Evolutionary conservation across 2,329 filamentous ascomycete genomes (phyloP).

Genomic region (Cryphonectria japonica): DNA sequence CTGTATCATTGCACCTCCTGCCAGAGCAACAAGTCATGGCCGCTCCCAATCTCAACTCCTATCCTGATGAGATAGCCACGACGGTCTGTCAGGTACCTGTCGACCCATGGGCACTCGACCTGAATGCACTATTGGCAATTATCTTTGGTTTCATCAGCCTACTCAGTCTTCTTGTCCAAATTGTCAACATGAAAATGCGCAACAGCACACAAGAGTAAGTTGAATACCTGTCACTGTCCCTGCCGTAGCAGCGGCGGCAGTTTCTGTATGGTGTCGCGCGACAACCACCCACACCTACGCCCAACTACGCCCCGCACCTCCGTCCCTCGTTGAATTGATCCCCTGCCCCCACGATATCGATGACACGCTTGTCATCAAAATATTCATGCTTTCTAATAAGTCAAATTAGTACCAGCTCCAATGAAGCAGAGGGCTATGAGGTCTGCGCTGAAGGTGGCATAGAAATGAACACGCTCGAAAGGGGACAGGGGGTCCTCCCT

Average conservation of each 20-base stretch:
- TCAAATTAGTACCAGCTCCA: background rate
- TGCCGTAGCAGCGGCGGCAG: background rate
- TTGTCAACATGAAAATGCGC: background rate
- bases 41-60: background rate
- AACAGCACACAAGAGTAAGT: background rate
- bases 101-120: slow-evolving; percentile 2
- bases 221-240: background rate
- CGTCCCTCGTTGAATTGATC: no score
- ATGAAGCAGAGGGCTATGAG: background rate
- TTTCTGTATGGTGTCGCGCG: no score
- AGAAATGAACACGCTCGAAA: background rate
- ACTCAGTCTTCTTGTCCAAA: background rate
- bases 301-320: no score
- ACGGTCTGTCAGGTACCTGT: background rate
- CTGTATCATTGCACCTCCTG: no score
- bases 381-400: background rate
- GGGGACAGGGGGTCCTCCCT: background rate
- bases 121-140: background rate
- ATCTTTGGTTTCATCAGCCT: background rate
- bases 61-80: background rate
- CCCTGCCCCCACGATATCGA: no score
- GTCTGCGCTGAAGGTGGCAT: background rate
- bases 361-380: no score
- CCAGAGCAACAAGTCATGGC: background rate
- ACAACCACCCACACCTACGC: no score